Evolutionary conservation across 176 grass and related monocot genomes (phyloP).

Genomic region (Echinochloa phyllopogon): DNA sequence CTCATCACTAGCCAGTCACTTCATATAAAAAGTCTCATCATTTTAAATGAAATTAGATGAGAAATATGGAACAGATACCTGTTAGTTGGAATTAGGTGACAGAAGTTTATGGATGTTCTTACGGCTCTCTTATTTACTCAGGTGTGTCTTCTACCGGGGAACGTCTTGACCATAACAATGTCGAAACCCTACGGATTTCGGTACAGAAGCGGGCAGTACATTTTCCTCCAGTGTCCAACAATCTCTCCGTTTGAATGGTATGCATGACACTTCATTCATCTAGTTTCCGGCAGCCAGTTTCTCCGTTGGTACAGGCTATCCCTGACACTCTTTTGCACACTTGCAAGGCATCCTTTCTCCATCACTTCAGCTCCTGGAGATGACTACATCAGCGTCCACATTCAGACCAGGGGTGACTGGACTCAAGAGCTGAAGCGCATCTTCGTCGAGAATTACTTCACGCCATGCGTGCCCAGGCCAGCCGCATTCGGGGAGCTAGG

Average conservation of each 20-base stretch:
- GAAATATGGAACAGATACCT: neutral
- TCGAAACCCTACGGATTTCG: slow-evolving; percentile 90
- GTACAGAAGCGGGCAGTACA: slow-evolving; percentile 92
- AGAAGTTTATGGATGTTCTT: neutral
- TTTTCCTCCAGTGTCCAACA: slow-evolving; percentile 85
- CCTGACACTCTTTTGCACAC: neutral
- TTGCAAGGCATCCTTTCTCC: slow-evolving; percentile 83
- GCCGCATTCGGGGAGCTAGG: slow-evolving; percentile 65
- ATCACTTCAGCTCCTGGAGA: slow-evolving; percentile 94
- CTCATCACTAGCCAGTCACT: neutral
- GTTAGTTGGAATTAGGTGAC: neutral
- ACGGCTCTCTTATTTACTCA: slow-evolving; percentile 32
- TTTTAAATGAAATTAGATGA: slow-evolving; percentile 2
- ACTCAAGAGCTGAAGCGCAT: slow-evolving; percentile 81
- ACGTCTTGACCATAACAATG: slow-evolving; percentile 89
- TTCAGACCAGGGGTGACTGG: slow-evolving; percentile 87
- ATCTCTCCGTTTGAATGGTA: slow-evolving; percentile 97
- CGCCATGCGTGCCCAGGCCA: slow-evolving; percentile 53
- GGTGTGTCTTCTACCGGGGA: slow-evolving; percentile 88
- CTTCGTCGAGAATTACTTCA: slow-evolving; percentile 79
- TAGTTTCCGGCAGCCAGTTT: neutral
- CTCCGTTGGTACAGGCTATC: neutral
- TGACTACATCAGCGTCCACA: slow-evolving; percentile 84
- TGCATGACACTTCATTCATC: neutral
- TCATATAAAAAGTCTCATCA: neutral